Evolutionary conservation across 441 rosid genomes (phyloP), one percentile per base, ranked within the genome.

Genomic region (Populus hybrid): DNA sequence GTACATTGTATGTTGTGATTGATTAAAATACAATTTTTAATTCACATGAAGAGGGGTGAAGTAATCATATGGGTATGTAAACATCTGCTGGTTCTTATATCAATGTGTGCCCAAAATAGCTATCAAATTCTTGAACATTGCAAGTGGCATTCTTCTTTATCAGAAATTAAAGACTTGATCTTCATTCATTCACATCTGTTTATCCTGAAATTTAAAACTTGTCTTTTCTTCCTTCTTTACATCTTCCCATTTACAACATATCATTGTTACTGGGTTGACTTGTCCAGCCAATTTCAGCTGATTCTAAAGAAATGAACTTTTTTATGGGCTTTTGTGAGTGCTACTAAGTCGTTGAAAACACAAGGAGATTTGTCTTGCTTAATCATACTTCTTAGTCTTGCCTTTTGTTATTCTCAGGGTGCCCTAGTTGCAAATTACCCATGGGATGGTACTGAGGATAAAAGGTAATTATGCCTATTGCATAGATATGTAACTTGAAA

Each of bases 371-470:
- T 14, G 32, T 75, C 59, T 75, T 77, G 73, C 10, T 70, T 73
- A 36, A 71, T 70, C 28, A 54, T 73, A 70, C 40, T 75, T 18
- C 32, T 69, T 69, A 46, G 59, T 59, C 36, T 36, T 71, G 57
- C 65, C 67, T 66, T 72, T 76, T 81, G 70, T 77, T 79, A 28
- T 83, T 74, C 73, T 69, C 90, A 95, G 99, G 99, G 99, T 79
- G 98, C 99, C 26, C 92, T 95, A 67, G 98, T 95, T 65, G 99
- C 98, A 83, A 95, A 95, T 85, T 91, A 92, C 87, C 99, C 99
- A 34, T 95, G 99, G 99, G 99, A 95, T 87, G 98, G 97, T 70
- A 92, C 95, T 4, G 84, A 76, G 82, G 92, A 95, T 83, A 87
- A 75, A 85, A 86, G 97, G 99, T 95, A 85, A 71, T 77, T 66